Conservation (phyloP, 441 rosid species). For the Breynia disticha region DNA sequence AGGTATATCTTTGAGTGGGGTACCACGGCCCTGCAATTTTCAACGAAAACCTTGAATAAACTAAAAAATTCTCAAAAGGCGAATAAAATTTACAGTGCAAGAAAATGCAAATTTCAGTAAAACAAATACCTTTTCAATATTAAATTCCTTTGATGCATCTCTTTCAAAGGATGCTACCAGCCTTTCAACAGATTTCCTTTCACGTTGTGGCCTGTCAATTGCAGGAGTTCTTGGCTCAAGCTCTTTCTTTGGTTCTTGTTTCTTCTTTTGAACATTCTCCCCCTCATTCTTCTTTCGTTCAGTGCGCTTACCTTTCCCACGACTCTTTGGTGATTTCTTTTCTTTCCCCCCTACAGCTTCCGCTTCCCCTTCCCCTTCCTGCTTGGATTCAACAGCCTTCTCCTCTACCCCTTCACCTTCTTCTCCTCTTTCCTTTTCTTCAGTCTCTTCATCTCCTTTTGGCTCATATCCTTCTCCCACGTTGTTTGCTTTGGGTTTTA, state of each 20-base stretch:
- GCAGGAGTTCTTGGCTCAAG: constrained; percentile 59
- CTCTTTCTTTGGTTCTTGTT: constrained; percentile 35
- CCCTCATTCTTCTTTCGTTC: constrained; percentile 26
- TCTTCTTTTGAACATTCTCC: constrained; percentile 37
- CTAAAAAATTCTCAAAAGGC: background rate
- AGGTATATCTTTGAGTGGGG: constrained; percentile 80
- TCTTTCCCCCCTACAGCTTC: constrained; percentile 23
- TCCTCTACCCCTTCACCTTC: constrained; percentile 13
- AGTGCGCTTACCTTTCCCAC: constrained; percentile 33
- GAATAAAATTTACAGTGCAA: constrained; percentile 1
- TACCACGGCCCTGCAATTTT: constrained; percentile 77
- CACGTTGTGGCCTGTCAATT: constrained; percentile 84
- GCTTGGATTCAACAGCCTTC: constrained; percentile 15
- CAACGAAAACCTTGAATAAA: constrained; percentile 18
- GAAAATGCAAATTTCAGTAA: constrained; percentile 9
- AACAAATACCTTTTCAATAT: constrained; percentile 62
- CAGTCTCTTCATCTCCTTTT: constrained; percentile 17
- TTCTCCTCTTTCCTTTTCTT: constrained; percentile 13
- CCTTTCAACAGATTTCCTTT: constrained; percentile 92
- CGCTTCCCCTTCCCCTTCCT: constrained; percentile 16
- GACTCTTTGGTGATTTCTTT: constrained; percentile 35
- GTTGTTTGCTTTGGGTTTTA: constrained; percentile 14
- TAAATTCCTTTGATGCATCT: constrained; percentile 63
- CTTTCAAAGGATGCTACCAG: constrained; percentile 74
- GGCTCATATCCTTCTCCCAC: constrained; percentile 14